Percentiles rank a stretch among this genome's conserved stretches.
These are phyloP conservation scores for Canavalia ensiformis DNA, from an alignment of 306 rosid species.

Conservation along the genomic window DNA sequence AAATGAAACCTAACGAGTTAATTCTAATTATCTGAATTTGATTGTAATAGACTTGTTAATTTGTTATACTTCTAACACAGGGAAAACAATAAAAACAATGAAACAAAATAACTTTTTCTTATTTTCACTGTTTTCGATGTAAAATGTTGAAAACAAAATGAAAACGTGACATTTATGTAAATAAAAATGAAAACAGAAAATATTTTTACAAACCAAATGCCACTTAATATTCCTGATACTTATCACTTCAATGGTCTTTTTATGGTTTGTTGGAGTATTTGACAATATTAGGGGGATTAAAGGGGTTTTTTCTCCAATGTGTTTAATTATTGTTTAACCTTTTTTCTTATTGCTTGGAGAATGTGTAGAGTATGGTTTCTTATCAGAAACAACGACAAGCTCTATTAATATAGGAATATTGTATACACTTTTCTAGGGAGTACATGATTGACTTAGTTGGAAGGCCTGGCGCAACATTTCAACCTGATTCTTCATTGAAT, in stretches of 20 bases:
- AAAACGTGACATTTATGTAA: too few species aligned
- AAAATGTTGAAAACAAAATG: too few species aligned
- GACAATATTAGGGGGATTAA: neutral
- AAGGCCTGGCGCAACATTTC: constrained; percentile 76
- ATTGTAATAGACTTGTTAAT: too few species aligned
- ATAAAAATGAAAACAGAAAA: too few species aligned
- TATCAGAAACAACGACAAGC: constrained; percentile 1
- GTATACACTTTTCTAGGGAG: constrained; percentile 67
- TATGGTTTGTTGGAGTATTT: constrained; percentile 1
- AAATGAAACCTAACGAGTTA: too few species aligned
- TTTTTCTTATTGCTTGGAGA: constrained; percentile 5
- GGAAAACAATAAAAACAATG: too few species aligned
- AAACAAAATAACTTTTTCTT: too few species aligned
- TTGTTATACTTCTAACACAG: too few species aligned
- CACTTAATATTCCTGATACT: neutral
- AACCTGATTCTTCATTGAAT: constrained; percentile 89
- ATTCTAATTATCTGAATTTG: too few species aligned
- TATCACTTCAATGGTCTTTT: neutral
- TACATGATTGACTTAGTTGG: constrained; percentile 86
- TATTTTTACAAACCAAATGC: too few species aligned
- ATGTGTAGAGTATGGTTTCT: constrained; percentile 5
- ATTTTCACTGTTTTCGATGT: too few species aligned
- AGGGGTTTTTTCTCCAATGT: constrained; percentile 19
- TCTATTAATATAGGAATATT: constrained; percentile 29
- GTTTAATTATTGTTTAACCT: neutral